These are phyloP conservation scores for Arabidopsis hybrid DNA, from an alignment of 441 rosid genomes.

Conservation along the genomic window DNA sequence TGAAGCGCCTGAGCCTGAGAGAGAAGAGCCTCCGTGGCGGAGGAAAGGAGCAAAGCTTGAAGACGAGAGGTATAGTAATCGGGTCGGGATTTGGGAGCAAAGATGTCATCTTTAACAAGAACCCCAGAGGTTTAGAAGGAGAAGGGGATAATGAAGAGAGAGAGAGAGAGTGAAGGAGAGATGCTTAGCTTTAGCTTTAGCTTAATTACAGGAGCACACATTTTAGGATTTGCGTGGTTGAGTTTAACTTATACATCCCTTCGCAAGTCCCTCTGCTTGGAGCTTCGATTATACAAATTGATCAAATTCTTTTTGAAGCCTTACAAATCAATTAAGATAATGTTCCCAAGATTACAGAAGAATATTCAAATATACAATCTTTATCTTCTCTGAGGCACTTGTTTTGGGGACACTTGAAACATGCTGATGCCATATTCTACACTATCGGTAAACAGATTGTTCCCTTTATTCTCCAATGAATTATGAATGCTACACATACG, in stretches of 20 bases:
- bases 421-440: conserved; percentile 24
- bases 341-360: conserved; percentile 8
- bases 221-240: conserved; percentile 14
- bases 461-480: not conserved
- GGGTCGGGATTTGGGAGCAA: conserved; percentile 50
- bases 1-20: conserved; percentile 39
- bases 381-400: not conserved
- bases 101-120: conserved; percentile 55
- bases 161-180: not conserved
- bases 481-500: not conserved
- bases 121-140: conserved; percentile 32
- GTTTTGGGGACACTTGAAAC: not conserved
- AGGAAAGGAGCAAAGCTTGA: conserved; percentile 55
- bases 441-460: not conserved
- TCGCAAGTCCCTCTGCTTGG: not conserved
- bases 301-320: not conserved
- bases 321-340: not conserved
- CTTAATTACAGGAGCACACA: not conserved
- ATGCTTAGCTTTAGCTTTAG: conserved; percentile 20
- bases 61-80: conserved; percentile 47
- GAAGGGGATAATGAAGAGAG: conserved; percentile 39
- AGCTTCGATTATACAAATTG: not conserved
- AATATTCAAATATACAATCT: not conserved
- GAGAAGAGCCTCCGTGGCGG: conserved; percentile 50
- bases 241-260: not conserved